These are phyloP conservation scores for Moesziomyces aphidis DNA, from an alignment of 1,284 basidiomycete genomes.

Conservation along the genomic window DNA sequence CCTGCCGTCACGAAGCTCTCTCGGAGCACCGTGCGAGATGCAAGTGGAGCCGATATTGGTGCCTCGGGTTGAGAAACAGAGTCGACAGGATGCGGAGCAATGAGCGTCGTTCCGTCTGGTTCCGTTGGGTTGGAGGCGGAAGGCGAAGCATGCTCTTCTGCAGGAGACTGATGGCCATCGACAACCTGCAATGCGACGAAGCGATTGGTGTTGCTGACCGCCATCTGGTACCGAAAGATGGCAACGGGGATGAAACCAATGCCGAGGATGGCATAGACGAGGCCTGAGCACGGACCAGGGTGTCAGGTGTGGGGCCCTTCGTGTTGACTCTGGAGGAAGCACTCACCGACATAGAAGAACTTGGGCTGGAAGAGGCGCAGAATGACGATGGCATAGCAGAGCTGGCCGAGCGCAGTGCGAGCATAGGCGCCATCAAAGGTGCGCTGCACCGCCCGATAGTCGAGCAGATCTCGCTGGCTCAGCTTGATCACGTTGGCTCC, in stretches of 20 bases:
- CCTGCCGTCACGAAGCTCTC: conserved; percentile 84
- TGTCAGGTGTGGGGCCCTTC: not conserved
- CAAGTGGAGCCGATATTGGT: conserved; percentile 57
- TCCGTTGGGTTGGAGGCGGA: not conserved
- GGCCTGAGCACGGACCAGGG: not conserved
- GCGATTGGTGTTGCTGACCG: conserved; percentile 52
- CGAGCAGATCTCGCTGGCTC: conserved; percentile 68
- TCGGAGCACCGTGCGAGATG: conserved; percentile 72
- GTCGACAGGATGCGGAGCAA: conserved; percentile 72
- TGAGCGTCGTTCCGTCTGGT: conserved; percentile 70
- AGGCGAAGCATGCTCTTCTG: conserved; percentile 29
- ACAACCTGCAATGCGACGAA: conserved; percentile 17
- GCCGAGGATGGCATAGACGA: conserved; percentile 16
- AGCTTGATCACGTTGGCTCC: conserved; percentile 28
- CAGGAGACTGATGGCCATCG: conserved; percentile 9
- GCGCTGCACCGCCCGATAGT: conserved; percentile 80
- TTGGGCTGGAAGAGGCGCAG: conserved; percentile 75
- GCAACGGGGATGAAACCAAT: conserved; percentile 69
- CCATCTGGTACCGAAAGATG: conserved; percentile 67
- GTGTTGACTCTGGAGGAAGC: not conserved
- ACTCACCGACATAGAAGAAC: conserved; percentile 48
- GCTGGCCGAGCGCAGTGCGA: conserved; percentile 78
- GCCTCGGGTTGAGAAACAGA: not conserved
- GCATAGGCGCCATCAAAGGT: conserved; percentile 85
- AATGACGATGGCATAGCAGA: conserved; percentile 80